These are phyloP conservation scores for Sporothrix dimorphospora DNA, from an alignment of 2,329 filamentous ascomycete species.

Conservation along the genomic window DNA sequence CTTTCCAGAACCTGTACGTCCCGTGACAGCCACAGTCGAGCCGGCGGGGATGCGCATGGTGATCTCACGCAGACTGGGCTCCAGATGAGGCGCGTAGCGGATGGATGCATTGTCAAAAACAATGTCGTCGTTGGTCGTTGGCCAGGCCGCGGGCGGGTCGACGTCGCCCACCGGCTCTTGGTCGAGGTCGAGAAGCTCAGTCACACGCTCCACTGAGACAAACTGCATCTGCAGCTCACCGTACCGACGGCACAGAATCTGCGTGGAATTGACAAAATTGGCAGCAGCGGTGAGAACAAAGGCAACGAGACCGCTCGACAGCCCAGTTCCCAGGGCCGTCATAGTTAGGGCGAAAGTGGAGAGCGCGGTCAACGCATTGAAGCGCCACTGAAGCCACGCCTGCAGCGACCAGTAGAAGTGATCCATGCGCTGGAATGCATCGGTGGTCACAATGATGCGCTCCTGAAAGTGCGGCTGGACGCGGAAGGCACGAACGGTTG, in stretches of 20 bases:
- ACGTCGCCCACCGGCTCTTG: slow-evolving; percentile 71
- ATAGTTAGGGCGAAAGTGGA: slow-evolving; percentile 75
- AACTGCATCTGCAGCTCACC: slow-evolving; percentile 90
- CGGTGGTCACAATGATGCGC: slow-evolving; percentile 77
- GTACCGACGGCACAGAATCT: slow-evolving; percentile 76
- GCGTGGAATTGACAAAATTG: slow-evolving; percentile 70
- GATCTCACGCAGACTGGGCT: slow-evolving; percentile 70
- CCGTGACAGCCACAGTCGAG: slow-evolving; percentile 68
- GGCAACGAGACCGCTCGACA: slow-evolving; percentile 77
- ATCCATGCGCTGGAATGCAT: slow-evolving; percentile 91
- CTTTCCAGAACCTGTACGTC: slow-evolving; percentile 85
- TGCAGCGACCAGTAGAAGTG: slow-evolving; percentile 94
- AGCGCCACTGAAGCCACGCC: slow-evolving; percentile 81
- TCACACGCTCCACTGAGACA: slow-evolving; percentile 83
- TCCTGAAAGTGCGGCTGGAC: slow-evolving; percentile 80
- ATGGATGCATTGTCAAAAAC: slow-evolving; percentile 77
- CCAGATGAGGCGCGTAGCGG: slow-evolving; percentile 76
- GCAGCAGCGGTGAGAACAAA: slow-evolving; percentile 78
- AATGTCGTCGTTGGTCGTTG: slow-evolving; percentile 70
- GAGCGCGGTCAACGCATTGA: slow-evolving; percentile 70
- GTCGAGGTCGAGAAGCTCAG: slow-evolving; percentile 78
- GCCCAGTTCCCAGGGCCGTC: slow-evolving; percentile 73
- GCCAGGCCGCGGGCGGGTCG: slow-evolving; percentile 69
- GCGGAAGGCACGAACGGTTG: slow-evolving; percentile 82
- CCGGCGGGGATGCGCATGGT: slow-evolving; percentile 72